phyloP scores from a whole-genome alignment of 2,329 filamentous ascomycete genomes.

The Thermothelomyces thermophilus region DNA sequence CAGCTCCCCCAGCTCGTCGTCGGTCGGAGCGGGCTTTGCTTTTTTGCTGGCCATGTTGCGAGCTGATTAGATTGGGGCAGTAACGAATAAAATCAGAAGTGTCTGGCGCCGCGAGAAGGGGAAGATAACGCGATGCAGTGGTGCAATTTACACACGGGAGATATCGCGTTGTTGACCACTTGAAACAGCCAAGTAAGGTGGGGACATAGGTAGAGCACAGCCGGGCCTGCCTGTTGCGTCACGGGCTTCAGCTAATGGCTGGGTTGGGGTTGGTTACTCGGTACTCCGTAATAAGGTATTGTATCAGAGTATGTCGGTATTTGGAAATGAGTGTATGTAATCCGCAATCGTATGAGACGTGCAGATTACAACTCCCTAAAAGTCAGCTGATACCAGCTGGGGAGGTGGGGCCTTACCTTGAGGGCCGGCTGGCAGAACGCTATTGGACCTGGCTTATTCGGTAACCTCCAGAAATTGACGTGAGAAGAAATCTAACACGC shows the following conservation, averaged over 20 bases:
- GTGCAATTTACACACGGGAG: background rate
- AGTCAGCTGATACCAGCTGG: no score
- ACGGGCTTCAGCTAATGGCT: background rate
- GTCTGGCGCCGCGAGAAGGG: no score
- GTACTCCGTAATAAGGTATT: no score
- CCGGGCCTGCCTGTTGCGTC: background rate
- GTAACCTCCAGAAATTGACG: constrained; percentile 26
- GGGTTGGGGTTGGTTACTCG: constrained; percentile 11
- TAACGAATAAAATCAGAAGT: background rate
- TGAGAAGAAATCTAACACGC: constrained; percentile 27
- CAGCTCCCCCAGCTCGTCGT: constrained; percentile 60
- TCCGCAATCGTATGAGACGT: no score
- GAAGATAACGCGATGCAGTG: background rate
- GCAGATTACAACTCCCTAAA: no score
- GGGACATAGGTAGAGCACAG: background rate
- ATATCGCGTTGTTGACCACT: background rate
- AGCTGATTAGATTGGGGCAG: background rate
- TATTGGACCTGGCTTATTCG: constrained; percentile 25
- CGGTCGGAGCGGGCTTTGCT: constrained; percentile 47
- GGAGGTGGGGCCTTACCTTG: constrained; percentile 10
- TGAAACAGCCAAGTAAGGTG: background rate
- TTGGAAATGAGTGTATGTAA: no score
- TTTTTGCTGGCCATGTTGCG: constrained; percentile 55
- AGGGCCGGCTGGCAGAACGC: constrained; percentile 9
- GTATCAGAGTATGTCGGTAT: no score